Evolutionary conservation across 495 filamentous ascomycete species (phyloP), one percentile per base, ranked within the genome.

Genomic region (Glutinoglossum americanum): DNA sequence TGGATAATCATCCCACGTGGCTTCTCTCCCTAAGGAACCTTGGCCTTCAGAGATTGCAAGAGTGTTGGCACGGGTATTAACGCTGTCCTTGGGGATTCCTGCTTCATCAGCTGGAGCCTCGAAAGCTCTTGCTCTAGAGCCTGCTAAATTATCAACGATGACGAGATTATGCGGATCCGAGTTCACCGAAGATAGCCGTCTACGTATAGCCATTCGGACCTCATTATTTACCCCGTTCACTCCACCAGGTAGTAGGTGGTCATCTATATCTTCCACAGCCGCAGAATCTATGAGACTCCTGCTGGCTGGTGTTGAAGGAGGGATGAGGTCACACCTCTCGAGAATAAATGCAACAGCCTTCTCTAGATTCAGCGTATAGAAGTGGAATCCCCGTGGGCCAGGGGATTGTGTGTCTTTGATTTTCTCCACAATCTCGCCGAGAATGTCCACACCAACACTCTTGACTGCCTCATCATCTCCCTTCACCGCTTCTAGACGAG

Each of bases 1-100:
- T 56, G 93, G 92, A 71, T 83, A 98, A 70, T 98, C 92, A 66
- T 98, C 92, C 92, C 92, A 98, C 6, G 92, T 97, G 25, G 93
- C 93, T 71, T 96, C 93, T 60, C 93, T 76, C 33, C 90, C 92
- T 13, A 95, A 75, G n/a, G 84, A 73, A 41, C 89, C 89, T 61
- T 90, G 80, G 3, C 89, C 89, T 72, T 95, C 88, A 0, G 89
- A 93, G 56, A 95, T 95, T 21, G 87, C 86, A 19, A 96, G 78
- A 4, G 88, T 90, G 62, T 85, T 89, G 51, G 82, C 82, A 45
- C 84, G 77, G 30, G 76, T 78, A 64, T 80, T 81, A 64, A 80
- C 69, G 1, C 72, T 67, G 49, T 76, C 79, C 7, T 74, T 74
- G 0, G 74, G 78, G 25, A 85, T 70, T 45, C 77, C 79, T 1